Percentiles rank a stretch among this genome's conserved stretches.
phyloP scores from a whole-genome alignment of 192 early-diverging fungal species.

The Piromyces finnis region DNA sequence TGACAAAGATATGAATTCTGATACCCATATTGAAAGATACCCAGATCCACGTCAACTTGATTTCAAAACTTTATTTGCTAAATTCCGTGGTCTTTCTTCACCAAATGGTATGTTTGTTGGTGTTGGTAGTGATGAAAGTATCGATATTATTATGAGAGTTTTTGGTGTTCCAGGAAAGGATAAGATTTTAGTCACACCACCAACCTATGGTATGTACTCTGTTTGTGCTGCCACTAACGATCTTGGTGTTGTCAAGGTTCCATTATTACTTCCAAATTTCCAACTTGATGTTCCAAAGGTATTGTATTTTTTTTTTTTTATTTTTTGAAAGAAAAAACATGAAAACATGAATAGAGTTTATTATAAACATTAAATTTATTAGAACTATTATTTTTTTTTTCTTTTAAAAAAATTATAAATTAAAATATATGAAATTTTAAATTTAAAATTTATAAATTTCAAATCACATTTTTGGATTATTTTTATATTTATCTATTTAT shows the following conservation, averaged over 20 bases:
- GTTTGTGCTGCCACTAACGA: constrained; percentile 90
- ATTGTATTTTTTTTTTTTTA: too few relatives aligned
- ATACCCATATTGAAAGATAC: constrained; percentile 66
- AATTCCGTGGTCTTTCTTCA: constrained; percentile 4
- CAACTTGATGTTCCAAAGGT: constrained; percentile 47
- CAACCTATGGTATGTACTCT: constrained; percentile 98
- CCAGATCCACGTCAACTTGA: constrained; percentile 36
- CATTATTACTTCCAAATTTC: constrained; percentile 47
- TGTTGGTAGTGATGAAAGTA: constrained; percentile 92
- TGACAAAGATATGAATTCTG: background rate
- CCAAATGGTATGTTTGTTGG: constrained; percentile 51
- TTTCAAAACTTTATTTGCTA: background rate
- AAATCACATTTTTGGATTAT: too few relatives aligned
- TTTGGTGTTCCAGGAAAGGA: constrained; percentile 80
- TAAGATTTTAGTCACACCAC: constrained; percentile 84
- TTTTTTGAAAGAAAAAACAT: too few relatives aligned
- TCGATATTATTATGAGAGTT: constrained; percentile 77
- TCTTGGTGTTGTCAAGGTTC: constrained; percentile 71
- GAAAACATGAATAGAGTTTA: too few relatives aligned
- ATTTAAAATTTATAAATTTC: too few relatives aligned
- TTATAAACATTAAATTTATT: too few relatives aligned
- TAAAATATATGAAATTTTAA: too few relatives aligned
- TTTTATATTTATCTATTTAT: too few relatives aligned
- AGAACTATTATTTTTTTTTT: too few relatives aligned
- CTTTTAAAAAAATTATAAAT: too few relatives aligned